Evolutionary conservation across 257 asterid genomes (phyloP), one percentile per base, ranked within the genome.

Genomic region (Rubia yunnanensis): DNA sequence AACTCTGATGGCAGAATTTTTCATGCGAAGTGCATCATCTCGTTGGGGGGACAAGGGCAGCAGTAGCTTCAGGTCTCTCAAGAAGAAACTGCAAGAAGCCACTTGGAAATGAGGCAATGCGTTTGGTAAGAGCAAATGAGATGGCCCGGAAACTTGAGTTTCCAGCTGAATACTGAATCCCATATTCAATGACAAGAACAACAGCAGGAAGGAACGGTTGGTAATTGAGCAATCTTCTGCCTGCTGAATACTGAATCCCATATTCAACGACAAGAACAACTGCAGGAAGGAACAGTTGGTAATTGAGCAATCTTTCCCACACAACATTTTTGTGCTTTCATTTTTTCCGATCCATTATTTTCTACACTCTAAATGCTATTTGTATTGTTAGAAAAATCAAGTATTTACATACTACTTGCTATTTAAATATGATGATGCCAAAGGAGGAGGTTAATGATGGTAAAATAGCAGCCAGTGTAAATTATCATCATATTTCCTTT

Each of bases 21-120:
- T 82, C 67, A 85, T 79, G 64, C 72, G 86, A 65, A 83, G 85
- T 67, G 70, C 84, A 15, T 92, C 97, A 20, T 20, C 85, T 63
- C 85, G 90, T 41, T 92, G 94, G 96, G 76, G 94, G 3, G 97
- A 82, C 70, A 89, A 83, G 76, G 72, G 95, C 32, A 79, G 80
- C 20, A 84, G 86, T 80, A 86, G 99, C 82, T 89, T 92, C 84
- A 84, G 85, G 73, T 84, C 97, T 66, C 60, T 89, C 31, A 86
- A 71, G 77, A 92, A 87, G 84, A 92, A 69, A 76, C 66, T 92
- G 60, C 97, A 87, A 76, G 95, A 80, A 68, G 80, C 85, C 30
- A 76, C 89, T 81, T 86, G 71, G 88, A 82, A 61, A 70, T 86
- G 32, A 83, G 71, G 66, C 77, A 74, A 50, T 70, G 15, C 32